These are phyloP conservation scores for Lichtheimia ramosa DNA, from an alignment of 371 early-diverging fungal genomes.

Conservation along the genomic window DNA sequence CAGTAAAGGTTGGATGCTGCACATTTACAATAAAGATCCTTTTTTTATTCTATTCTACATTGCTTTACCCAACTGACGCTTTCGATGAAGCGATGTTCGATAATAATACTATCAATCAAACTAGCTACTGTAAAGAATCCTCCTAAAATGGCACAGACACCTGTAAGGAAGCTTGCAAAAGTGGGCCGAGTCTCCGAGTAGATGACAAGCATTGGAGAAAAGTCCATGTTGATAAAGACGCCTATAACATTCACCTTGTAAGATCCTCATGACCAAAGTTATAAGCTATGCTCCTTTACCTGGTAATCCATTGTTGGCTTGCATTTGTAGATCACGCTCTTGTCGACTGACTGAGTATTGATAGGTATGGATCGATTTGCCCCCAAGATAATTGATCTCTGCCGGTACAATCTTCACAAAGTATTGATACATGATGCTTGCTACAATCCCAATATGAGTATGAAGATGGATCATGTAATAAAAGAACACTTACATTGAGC, in stretches of 20 bases:
- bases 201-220: conserved; percentile 94
- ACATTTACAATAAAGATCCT: too few relatives aligned
- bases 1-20: too few relatives aligned
- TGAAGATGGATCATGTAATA: neutral
- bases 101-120: conserved; percentile 87
- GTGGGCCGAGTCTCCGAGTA: conserved; percentile 81
- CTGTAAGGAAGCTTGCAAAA: conserved; percentile 83
- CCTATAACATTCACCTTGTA: conserved; percentile 43
- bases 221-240: conserved; percentile 92
- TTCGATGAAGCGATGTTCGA: conserved; percentile 72
- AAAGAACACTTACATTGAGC: conserved; percentile 34
- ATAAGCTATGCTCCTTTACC: conserved; percentile 35
- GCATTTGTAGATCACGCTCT: conserved; percentile 44
- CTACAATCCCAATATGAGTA: conserved; percentile 11
- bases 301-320: conserved; percentile 53
- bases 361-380: conserved; percentile 74
- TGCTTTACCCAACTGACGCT: conserved; percentile 77
- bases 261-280: neutral
- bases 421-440: conserved; percentile 79
- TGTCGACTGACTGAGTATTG: conserved; percentile 95
- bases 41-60: conserved; percentile 4
- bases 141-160: conserved; percentile 92
- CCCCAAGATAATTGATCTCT: conserved; percentile 70
- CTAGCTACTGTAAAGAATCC: conserved; percentile 94
- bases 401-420: conserved; percentile 93